phyloP scores from a whole-genome alignment of 495 filamentous ascomycete species.

The Lepidopterella palustris region DNA sequence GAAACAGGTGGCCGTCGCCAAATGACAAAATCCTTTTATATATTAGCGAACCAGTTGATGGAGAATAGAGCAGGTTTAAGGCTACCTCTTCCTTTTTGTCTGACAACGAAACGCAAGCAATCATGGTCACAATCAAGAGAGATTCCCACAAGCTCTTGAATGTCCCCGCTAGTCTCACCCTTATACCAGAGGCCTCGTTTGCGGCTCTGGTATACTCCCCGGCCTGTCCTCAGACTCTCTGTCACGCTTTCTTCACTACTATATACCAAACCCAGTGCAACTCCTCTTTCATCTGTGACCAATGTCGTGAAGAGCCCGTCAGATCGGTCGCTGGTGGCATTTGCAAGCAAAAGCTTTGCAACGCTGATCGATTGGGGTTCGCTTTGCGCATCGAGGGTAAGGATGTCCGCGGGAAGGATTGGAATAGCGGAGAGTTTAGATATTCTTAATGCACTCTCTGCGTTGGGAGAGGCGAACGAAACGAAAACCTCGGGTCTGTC shows the following conservation, averaged over 20 bases:
- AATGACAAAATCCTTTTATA: slow-evolving; percentile 77
- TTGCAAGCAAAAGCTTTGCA: slow-evolving; percentile 59
- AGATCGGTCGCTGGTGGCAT: slow-evolving; percentile 69
- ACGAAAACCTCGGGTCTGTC: slow-evolving; percentile 42
- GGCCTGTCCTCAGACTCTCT: slow-evolving; percentile 78
- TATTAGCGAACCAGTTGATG: slow-evolving; percentile 29
- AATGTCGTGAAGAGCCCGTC: slow-evolving; percentile 83
- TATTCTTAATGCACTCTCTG: slow-evolving; percentile 42
- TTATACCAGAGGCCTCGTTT: slow-evolving; percentile 97
- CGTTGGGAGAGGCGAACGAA: slow-evolving; percentile 44
- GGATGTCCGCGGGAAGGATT: slow-evolving; percentile 61
- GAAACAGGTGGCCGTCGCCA: slow-evolving; percentile 87
- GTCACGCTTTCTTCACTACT: slow-evolving; percentile 83
- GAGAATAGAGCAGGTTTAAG: neutral
- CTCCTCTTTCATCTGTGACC: slow-evolving; percentile 81
- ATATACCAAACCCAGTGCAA: slow-evolving; percentile 84
- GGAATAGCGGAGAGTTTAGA: slow-evolving; percentile 58
- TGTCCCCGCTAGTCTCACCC: slow-evolving; percentile 87
- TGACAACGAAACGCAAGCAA: slow-evolving; percentile 80
- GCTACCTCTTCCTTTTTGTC: slow-evolving; percentile 70
- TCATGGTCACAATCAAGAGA: slow-evolving; percentile 89
- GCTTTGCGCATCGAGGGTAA: slow-evolving; percentile 55
- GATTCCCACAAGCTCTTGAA: slow-evolving; percentile 79
- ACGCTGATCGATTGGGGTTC: slow-evolving; percentile 55
- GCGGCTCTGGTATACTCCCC: slow-evolving; percentile 89